Base-by-base conservation (phyloP, 2,329 filamentous ascomycete genomes). In the Aspergillus flavus region DNA sequence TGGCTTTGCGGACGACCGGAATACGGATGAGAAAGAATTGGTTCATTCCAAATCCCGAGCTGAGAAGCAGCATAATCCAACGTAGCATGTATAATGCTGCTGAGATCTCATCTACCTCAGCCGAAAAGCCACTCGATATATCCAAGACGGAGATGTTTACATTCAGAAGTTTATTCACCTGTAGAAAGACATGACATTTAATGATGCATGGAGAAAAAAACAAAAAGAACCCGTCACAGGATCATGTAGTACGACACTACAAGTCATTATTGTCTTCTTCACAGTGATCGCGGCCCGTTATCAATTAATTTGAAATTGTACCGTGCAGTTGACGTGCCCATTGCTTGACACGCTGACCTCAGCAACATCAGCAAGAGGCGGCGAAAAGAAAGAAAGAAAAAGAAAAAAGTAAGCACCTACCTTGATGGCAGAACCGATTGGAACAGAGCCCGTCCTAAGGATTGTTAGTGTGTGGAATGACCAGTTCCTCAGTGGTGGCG, bases 1-100 rank as follows among this genome's bases (percentile, higher is more conserved):
- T 46, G 43, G n/a, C 43, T 46, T 36, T 54, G 32, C 52, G 52
- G 52, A 55, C 11, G 32, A 39, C 30, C n/a, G 52, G 52, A 55
- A 55, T 39, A 28, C 12, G 52, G 34, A 26, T 21, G n/a, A 26
- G 52, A 11, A 32, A 39, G 30, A 21, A 12, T 9, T 55, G 52
- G n/a, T 4, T 39, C 11, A 23, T 39, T 54, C 21, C 48, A 52
- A 32, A 52, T 32, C 28, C 48, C 48, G 48, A 52, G 12, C 28
- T 32, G 7, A 23, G 16, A 32, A 30, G n/a, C 28, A 52, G 48
- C 19, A n/a, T 52, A 30, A 52, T n/a, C 28, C 28, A 52, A 32
- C 28, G 21, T 48, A 28, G 23, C 19, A 28, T 50, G 46, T 34
- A 32, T 21, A 21, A 4, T n/a, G 48, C 5, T 52, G 48, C 19